phyloP scores from a whole-genome alignment of 306 rosid species.

The Comarum palustre region DNA sequence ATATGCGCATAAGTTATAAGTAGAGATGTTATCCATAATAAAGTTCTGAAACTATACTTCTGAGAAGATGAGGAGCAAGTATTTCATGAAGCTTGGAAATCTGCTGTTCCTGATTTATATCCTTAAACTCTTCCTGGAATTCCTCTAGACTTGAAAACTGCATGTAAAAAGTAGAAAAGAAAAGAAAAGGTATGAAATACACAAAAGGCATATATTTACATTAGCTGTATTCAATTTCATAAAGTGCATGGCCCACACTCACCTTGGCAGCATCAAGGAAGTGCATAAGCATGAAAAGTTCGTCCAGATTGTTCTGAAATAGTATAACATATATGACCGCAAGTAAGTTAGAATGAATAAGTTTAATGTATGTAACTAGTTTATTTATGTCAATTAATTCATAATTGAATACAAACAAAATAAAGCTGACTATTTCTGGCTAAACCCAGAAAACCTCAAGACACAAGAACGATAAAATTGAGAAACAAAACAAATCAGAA shows the following conservation, averaged over 20 bases:
- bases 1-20: slow-evolving; percentile 5
- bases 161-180: slow-evolving; percentile 25
- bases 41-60: slow-evolving; percentile 57
- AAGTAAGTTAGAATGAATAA: slow-evolving; percentile 31
- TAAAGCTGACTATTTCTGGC: slow-evolving; percentile 3
- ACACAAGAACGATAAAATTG: neutral
- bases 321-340: slow-evolving; percentile 28
- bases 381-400: slow-evolving; percentile 9
- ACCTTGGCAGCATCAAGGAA: slow-evolving; percentile 99
- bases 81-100: slow-evolving; percentile 91
- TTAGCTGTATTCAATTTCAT: slow-evolving; percentile 20
- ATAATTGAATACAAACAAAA: slow-evolving; percentile 10
- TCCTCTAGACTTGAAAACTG: slow-evolving; percentile 97
- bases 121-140: slow-evolving; percentile 96
- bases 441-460: neutral
- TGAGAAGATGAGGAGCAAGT: slow-evolving; percentile 94
- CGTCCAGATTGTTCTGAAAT: slow-evolving; percentile 95
- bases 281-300: slow-evolving; percentile 99
- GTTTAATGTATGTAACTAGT: slow-evolving; percentile 18
- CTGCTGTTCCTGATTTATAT: slow-evolving; percentile 98
- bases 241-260: slow-evolving; percentile 32
- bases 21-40: neutral
- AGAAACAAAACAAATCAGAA: neutral
- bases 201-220: slow-evolving; percentile 16
- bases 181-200: slow-evolving; percentile 13